phyloP scores from a whole-genome alignment of 805 yeast species.

The Cyberlindnera meyerae region DNA sequence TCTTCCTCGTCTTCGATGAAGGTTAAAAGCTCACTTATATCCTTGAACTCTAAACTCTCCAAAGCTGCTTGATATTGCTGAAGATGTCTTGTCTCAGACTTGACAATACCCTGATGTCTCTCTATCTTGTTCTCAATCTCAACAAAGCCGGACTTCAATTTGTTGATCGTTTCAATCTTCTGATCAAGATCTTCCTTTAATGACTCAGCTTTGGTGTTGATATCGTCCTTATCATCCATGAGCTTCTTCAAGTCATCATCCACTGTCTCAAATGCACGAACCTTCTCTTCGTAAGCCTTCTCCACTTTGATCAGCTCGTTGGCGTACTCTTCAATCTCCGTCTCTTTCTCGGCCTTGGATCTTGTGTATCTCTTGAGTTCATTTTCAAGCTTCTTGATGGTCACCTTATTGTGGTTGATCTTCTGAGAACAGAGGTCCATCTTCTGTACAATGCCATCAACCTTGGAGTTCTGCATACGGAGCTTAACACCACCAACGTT shows the following conservation, averaged over 20 bases:
- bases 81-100: constrained; percentile 35
- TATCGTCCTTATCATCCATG: constrained; percentile 31
- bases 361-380: constrained; percentile 54
- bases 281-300: constrained; percentile 24
- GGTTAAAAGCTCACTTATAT: constrained; percentile 33
- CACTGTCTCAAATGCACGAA: constrained; percentile 26
- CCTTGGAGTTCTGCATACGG: constrained; percentile 74
- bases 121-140: constrained; percentile 63
- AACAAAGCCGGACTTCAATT: constrained; percentile 58
- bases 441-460: constrained; percentile 66
- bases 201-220: constrained; percentile 36
- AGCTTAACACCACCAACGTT: constrained; percentile 87
- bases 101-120: constrained; percentile 40
- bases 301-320: constrained; percentile 33
- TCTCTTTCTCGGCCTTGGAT: constrained; percentile 39
- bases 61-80: constrained; percentile 35
- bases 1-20: constrained; percentile 30
- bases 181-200: constrained; percentile 37
- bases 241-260: constrained; percentile 31
- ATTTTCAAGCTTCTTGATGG: constrained; percentile 56
- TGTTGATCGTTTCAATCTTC: constrained; percentile 42
- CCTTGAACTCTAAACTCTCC: constrained; percentile 44
- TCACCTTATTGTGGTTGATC: constrained; percentile 50
- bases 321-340: constrained; percentile 38
- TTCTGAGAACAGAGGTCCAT: constrained; percentile 56